Evolutionary conservation across 2,329 filamentous ascomycete species (phyloP).

Genomic region (Aspergillus sp.): DNA sequence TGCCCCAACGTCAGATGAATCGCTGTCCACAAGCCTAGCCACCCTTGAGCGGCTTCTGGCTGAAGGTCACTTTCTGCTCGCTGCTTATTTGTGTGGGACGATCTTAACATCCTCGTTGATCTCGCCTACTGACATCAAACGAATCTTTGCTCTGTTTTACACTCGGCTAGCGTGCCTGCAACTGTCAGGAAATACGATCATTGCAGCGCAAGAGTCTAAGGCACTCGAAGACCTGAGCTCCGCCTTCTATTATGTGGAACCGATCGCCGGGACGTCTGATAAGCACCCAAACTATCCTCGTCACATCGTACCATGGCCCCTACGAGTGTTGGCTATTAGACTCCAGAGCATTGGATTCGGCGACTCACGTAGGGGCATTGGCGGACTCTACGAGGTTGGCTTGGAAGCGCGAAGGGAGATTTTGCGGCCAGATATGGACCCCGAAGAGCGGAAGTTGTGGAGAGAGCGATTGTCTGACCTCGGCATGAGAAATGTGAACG

Average conservation of each 20-base stretch:
- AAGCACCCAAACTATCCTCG: constrained; percentile 63
- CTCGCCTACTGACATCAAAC: constrained; percentile 55
- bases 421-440: constrained; percentile 51
- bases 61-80: constrained; percentile 75
- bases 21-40: constrained; percentile 43
- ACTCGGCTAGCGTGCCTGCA: constrained; percentile 79
- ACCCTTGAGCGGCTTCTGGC: constrained; percentile 66
- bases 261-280: constrained; percentile 36
- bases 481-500: constrained; percentile 63
- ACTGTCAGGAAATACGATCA: constrained; percentile 69
- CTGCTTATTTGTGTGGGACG: constrained; percentile 57
- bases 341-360: constrained; percentile 84
- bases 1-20: constrained; percentile 63
- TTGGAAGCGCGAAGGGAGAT: constrained; percentile 70
- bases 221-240: constrained; percentile 63
- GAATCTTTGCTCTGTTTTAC: constrained; percentile 78
- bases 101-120: constrained; percentile 46
- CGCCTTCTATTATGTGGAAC: constrained; percentile 52
- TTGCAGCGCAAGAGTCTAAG: constrained; percentile 67
- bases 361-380: constrained; percentile 80
- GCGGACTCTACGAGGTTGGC: constrained; percentile 86
- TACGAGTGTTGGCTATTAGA: constrained; percentile 79
- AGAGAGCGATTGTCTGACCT: constrained; percentile 71
- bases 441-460: constrained; percentile 67
- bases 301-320: constrained; percentile 81